A percentile compares a stretch with the other conserved stretches of the same genome.
phyloP scores from a whole-genome alignment of 805 yeast genomes.

The Peterozyma xylosa region DNA sequence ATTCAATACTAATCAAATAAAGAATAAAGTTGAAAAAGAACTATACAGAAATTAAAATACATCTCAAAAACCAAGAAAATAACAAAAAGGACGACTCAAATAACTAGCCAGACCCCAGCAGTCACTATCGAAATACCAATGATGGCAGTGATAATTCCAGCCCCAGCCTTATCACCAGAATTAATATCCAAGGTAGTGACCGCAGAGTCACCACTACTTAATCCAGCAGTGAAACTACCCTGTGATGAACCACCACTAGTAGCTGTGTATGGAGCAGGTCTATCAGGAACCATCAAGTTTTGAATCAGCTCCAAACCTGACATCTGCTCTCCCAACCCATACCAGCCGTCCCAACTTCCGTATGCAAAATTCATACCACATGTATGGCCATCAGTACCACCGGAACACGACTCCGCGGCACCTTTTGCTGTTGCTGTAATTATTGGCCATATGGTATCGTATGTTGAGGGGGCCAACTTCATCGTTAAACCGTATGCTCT shows the following conservation, averaged over 20 bases:
- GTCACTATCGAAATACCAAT: slow-evolving; percentile 54
- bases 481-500: slow-evolving; percentile 73
- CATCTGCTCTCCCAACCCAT: slow-evolving; percentile 40
- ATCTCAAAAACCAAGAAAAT: too few species aligned
- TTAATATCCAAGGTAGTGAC: slow-evolving; percentile 37
- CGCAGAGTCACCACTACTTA: slow-evolving; percentile 43
- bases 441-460: slow-evolving; percentile 20
- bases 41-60: too few species aligned
- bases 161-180: slow-evolving; percentile 75
- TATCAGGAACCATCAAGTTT: slow-evolving; percentile 17
- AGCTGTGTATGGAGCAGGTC: slow-evolving; percentile 25
- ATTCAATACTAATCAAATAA: too few species aligned
- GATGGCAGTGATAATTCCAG: slow-evolving; percentile 81
- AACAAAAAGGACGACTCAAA: slow-evolving; percentile 18
- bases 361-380: slow-evolving; percentile 35
- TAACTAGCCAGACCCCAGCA: slow-evolving; percentile 75
- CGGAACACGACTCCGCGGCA: slow-evolving; percentile 36
- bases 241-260: slow-evolving; percentile 5
- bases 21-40: too few species aligned
- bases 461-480: slow-evolving; percentile 54
- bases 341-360: slow-evolving; percentile 27
- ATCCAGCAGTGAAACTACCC: slow-evolving; percentile 26
- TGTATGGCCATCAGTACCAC: slow-evolving; percentile 34
- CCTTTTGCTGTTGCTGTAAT: slow-evolving; percentile 23
- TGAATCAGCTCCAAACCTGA: slow-evolving; percentile 30